Evolutionary conservation across 768 basidiomycete genomes (phyloP), one percentile per base, ranked within the genome.

Genomic region (Pleurotus cornucopiae): DNA sequence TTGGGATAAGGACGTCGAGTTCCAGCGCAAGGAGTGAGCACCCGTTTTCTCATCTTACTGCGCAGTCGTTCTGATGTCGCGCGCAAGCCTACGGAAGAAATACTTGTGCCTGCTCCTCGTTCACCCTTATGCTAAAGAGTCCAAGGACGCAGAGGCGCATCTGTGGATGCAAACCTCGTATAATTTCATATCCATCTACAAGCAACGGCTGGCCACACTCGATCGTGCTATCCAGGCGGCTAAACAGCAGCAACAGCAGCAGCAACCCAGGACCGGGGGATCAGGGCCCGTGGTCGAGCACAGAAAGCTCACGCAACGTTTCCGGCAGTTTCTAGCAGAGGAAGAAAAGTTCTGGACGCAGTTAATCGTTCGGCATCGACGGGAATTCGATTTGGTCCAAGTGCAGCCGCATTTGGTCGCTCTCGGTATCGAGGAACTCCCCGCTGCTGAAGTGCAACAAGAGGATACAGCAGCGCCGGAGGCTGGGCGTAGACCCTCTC

Each of bases 121-220:
- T 18, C 75, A 89, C 64, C 86, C 89, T 1, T 82, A 80, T 63
- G 78, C 87, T 43, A 80, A 77, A 48, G 89, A 91, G 69, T 84
- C 86, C 47, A 85, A 86, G 66, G 88, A 91, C 72, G 83, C 82
- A 41, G 89, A 94, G 66, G 89, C 81, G 26, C 85, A 89, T 60
- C 79, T 96, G 6, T 96, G 94, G 93, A 91, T 94, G 84, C 88
- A 92, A 66, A 95, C 94, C 0, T 89, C 91, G 38, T 90, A 96
- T 70, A 78, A 82, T 39, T 83, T 93, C 71, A 96, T 96, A 60
- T 74, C 87, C 13, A 76, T 80, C 20, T 95, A 92, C 77, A 94
- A 94, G 68, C 80, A 87, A 59, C 83, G 78, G 46, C 82, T 95
- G 63, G 70, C 83, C 41, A 68, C 75, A 0, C 78, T 92, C 54